Evolutionary conservation across 768 basidiomycete genomes (phyloP).

Genomic region (Podaxis sp.): DNA sequence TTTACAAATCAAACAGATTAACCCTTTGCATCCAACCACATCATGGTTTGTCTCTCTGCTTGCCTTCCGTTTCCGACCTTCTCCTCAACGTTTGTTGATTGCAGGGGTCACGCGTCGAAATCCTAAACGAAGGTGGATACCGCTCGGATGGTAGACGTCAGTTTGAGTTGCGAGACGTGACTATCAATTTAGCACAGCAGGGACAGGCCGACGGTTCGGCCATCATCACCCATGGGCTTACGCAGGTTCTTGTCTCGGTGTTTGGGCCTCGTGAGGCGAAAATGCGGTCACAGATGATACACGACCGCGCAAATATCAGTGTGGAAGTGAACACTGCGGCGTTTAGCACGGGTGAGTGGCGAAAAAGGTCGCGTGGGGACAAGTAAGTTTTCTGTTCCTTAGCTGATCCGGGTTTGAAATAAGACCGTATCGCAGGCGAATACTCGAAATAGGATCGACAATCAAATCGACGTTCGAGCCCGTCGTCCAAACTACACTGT

Average conservation of each 20-base stretch:
- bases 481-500: slow-evolving; percentile 84
- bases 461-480: slow-evolving; percentile 96
- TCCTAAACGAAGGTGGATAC: slow-evolving; percentile 80
- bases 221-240: slow-evolving; percentile 82
- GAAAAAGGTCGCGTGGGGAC: slow-evolving; percentile 76
- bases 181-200: slow-evolving; percentile 71
- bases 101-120: slow-evolving; percentile 58
- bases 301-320: slow-evolving; percentile 85
- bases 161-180: slow-evolving; percentile 81
- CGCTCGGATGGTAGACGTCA: slow-evolving; percentile 93
- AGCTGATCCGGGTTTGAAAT: slow-evolving; percentile 1
- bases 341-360: slow-evolving; percentile 80
- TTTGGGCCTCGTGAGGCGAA: slow-evolving; percentile 91
- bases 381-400: slow-evolving; percentile 55
- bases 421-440: slow-evolving; percentile 49
- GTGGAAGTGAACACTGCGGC: slow-evolving; percentile 86
- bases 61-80: background rate
- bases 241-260: slow-evolving; percentile 82
- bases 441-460: slow-evolving; percentile 80
- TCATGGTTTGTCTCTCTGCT: background rate
- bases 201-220: slow-evolving; percentile 85
- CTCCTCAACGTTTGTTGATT: slow-evolving; percentile 5
- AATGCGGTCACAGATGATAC: slow-evolving; percentile 71
- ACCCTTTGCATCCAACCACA: background rate
- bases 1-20: slow-evolving; percentile 5